phyloP scores from a whole-genome alignment of 2,329 filamentous ascomycete genomes.

The Rosellinia necatrix region DNA sequence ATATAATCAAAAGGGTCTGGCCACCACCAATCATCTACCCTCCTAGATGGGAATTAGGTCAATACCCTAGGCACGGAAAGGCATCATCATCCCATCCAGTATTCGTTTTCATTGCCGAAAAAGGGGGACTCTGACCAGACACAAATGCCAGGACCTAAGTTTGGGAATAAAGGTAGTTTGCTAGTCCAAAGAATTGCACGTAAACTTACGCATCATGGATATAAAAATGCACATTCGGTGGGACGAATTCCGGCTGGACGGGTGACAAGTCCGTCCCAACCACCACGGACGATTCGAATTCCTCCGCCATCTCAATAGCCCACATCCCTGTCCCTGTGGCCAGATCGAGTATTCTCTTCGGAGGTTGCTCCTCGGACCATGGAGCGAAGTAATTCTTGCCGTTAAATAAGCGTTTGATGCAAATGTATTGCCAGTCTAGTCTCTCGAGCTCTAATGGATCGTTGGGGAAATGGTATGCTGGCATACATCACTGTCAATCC shows the following conservation, averaged over 20 bases:
- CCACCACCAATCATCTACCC: slow-evolving; percentile 55
- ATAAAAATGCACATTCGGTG: slow-evolving; percentile 74
- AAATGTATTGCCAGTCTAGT: slow-evolving; percentile 46
- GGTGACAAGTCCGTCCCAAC: slow-evolving; percentile 70
- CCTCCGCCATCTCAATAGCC: slow-evolving; percentile 70
- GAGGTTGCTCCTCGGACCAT: slow-evolving; percentile 43
- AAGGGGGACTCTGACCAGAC: no score
- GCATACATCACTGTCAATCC: no score
- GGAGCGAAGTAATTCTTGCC: slow-evolving; percentile 51
- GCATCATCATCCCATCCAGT: not conserved
- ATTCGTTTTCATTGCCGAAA: no score
- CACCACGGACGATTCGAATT: slow-evolving; percentile 62
- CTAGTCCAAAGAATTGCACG: slow-evolving; percentile 30
- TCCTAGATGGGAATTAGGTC: slow-evolving; percentile 28
- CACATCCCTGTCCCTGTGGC: slow-evolving; percentile 58
- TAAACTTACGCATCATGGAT: slow-evolving; percentile 64
- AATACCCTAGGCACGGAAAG: not conserved
- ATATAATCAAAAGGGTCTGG: slow-evolving; percentile 61
- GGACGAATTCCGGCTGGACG: slow-evolving; percentile 68
- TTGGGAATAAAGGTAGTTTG: not conserved
- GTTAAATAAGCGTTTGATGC: slow-evolving; percentile 44
- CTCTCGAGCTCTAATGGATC: slow-evolving; percentile 49
- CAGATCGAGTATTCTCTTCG: slow-evolving; percentile 46
- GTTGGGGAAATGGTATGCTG: slow-evolving; percentile 54
- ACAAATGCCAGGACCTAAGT: not conserved